phyloP scores from a whole-genome alignment of 2,329 filamentous ascomycete genomes.

The Sporothrix euskadiensis region DNA sequence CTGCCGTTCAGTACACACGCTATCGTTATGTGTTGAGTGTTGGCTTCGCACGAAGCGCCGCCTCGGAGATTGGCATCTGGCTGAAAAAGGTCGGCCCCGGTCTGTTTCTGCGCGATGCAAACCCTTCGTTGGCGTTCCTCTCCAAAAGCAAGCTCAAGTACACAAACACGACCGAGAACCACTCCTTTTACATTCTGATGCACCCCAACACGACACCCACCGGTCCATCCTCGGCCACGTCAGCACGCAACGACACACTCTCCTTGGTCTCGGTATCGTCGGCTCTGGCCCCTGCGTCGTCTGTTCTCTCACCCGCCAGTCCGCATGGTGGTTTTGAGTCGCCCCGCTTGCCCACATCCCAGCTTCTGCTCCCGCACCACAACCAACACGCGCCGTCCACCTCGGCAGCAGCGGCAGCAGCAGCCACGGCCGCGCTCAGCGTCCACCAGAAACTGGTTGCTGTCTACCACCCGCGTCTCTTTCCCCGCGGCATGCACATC shows the following conservation, averaged over 20 bases:
- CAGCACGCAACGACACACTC: background rate
- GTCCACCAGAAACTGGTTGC: background rate
- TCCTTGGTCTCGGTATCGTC: background rate
- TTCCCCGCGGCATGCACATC: conserved; percentile 27
- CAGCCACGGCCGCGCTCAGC: background rate
- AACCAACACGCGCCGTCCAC: background rate
- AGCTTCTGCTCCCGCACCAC: background rate
- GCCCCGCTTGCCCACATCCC: background rate
- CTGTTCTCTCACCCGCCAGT: background rate
- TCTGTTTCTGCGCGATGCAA: conserved; percentile 26
- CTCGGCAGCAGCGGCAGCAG: background rate
- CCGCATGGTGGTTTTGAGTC: background rate
- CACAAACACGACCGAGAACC: conserved; percentile 25
- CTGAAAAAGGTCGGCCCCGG: conserved; percentile 28
- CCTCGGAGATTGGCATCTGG: conserved; percentile 27
- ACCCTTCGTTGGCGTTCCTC: conserved; percentile 1
- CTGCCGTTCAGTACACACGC: background rate
- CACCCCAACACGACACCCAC: background rate
- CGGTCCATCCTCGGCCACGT: background rate
- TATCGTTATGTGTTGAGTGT: conserved; percentile 27
- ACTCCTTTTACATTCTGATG: conserved; percentile 26
- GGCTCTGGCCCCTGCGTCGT: background rate
- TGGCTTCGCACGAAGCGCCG: background rate
- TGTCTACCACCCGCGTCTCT: conserved; percentile 27
- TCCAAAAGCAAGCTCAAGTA: background rate